A percentile compares a stretch with the other conserved stretches of the same genome.
Evolutionary conservation across 768 basidiomycete genomes (phyloP).

Genomic region (Pleurotus salmoneostramineus): DNA sequence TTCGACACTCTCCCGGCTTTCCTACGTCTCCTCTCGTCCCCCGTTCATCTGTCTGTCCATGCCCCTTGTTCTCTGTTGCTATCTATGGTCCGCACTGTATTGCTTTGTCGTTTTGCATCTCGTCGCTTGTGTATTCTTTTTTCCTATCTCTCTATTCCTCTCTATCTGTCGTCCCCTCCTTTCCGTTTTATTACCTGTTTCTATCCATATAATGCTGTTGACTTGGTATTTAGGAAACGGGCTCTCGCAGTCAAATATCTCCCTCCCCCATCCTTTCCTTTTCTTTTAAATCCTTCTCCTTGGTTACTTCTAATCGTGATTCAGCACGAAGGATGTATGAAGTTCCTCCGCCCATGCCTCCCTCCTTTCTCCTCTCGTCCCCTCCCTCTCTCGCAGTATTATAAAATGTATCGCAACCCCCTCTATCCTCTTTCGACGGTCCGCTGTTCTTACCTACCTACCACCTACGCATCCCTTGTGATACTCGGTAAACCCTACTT

Average conservation of each 20-base stretch:
- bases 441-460: neutral
- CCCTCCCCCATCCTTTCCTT: neutral
- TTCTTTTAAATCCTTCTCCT: neutral
- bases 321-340: neutral
- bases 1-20: neutral
- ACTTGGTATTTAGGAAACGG: neutral
- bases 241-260: neutral
- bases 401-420: neutral
- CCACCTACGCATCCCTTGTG: neutral
- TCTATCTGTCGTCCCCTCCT: too few relatives aligned
- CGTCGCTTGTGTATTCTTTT: neutral
- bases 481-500: neutral
- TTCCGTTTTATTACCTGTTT: neutral
- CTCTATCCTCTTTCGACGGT: neutral
- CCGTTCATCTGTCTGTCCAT: neutral
- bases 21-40: constrained; percentile 3
- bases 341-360: neutral
- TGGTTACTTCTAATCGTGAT: neutral
- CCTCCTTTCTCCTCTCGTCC: neutral
- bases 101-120: neutral
- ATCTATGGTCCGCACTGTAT: constrained; percentile 7
- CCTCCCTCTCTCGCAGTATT: neutral
- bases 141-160: neutral
- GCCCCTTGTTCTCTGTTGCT: neutral
- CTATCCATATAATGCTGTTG: neutral